Evolutionary conservation across 2,329 filamentous ascomycete species (phyloP).

Genomic region (Aureobasidium sp.): DNA sequence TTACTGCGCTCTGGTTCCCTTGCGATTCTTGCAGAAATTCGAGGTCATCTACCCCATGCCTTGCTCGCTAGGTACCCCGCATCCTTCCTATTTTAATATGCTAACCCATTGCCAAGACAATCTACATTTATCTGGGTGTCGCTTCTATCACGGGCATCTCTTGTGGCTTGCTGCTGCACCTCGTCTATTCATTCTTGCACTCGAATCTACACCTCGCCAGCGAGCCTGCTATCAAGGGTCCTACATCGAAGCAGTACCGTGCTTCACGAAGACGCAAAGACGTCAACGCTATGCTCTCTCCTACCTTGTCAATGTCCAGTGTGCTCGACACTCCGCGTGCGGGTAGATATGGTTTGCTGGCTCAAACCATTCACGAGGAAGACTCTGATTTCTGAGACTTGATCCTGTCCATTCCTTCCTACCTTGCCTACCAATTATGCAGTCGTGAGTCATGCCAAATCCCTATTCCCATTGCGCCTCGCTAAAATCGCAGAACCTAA

Average conservation of each 20-base stretch:
- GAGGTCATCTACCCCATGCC: conserved; percentile 35
- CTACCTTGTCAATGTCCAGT: conserved; percentile 20
- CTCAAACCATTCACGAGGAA: conserved; percentile 64
- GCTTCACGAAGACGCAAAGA: conserved; percentile 24
- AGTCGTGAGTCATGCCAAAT: conserved; percentile 7
- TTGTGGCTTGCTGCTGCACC: conserved; percentile 54
- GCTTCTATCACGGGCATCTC: conserved; percentile 61
- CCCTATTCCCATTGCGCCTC: conserved; percentile 13
- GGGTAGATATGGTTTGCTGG: conserved; percentile 47
- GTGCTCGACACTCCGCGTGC: conserved; percentile 25
- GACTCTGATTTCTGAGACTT: conserved; percentile 46
- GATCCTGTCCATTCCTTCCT: background rate
- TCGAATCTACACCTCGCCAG: conserved; percentile 19
- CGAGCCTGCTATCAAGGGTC: conserved; percentile 16
- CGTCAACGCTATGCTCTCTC: conserved; percentile 19
- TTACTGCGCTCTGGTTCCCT: conserved; percentile 40
- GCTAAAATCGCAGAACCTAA: conserved; percentile 11
- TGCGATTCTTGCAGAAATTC: conserved; percentile 45
- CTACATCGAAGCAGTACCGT: conserved; percentile 29
- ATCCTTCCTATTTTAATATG: conserved; percentile 22
- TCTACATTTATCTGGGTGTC: conserved; percentile 55
- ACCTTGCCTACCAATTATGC: background rate
- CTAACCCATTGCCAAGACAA: conserved; percentile 31
- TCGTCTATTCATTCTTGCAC: conserved; percentile 48
- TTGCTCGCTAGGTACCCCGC: background rate